Base-by-base conservation (phyloP, 1,139 yeast species). In the Taphrina flavorubra region DNA sequence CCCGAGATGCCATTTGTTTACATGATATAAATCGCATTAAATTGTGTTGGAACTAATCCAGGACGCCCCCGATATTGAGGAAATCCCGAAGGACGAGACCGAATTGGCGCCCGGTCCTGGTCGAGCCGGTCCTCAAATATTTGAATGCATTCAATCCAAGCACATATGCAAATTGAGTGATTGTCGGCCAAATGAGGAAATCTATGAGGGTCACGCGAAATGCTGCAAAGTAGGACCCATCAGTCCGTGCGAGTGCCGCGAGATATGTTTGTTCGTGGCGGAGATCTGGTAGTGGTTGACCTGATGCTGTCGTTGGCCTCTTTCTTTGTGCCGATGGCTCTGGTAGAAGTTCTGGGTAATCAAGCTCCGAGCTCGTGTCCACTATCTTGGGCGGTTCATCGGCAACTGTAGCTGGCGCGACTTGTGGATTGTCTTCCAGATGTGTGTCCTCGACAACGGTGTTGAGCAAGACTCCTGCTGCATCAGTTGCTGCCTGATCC, bases 181-280 rank as follows among this genome's bases (percentile, higher is more conserved):
- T 16, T 20, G 59, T 63, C 3, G 67, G 67, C 67, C 67, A 63
- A 11, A 63, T 36, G n/a, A 63, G 44, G 42, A 63, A 63, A 36
- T 63, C 67, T 13, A 63, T 47, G 5, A 63, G 39, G 2, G 67
- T 63, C 40, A 63, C 67, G 8, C 67, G 46, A n/a, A 34, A 20
- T 25, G 36, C 37, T 14, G 61, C 39, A 36, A 46, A 25, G 49
- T 63, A 47, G 2, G 61, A 55, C 56, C 67, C 59, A 36, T 63
- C 46, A 14, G 67, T 63, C 16, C 61, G 49, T 39, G 39, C 42
- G 47, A 63, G 60, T 11, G 67, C 67, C 14, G 67, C 59, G 51
- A 63, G 39, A 20, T 63, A 63, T 47, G 67, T 63, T 36, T 63
- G 67, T 37, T 63, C 67, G 56, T 53, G 59, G 13, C 67, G 60